Evolutionary conservation across 805 yeast genomes (phyloP).

Genomic region (Lipomyces mesembrius): DNA sequence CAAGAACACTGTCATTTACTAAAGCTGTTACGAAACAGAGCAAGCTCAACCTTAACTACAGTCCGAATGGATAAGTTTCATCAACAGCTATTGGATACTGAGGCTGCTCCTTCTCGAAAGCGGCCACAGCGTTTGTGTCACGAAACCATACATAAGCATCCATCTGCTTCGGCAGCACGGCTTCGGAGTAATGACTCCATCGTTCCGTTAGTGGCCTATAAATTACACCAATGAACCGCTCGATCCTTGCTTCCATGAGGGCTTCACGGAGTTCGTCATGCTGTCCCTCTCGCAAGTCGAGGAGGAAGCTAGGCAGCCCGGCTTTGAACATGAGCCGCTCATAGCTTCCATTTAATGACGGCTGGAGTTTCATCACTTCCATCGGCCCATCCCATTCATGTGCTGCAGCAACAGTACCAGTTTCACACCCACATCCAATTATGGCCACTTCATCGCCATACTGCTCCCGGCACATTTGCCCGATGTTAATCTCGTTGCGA

Average conservation of each 20-base stretch:
- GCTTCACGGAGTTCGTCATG: constrained; percentile 13
- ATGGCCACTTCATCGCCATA: constrained; percentile 7
- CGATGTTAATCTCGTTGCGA: constrained; percentile 8
- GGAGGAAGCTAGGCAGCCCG: constrained; percentile 9
- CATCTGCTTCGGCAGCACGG: constrained; percentile 13
- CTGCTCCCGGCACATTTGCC: constrained; percentile 7
- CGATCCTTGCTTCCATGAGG: constrained; percentile 6
- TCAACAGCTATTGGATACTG: constrained; percentile 1
- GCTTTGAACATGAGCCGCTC: background rate
- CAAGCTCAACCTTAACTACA: background rate
- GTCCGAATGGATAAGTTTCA: constrained; percentile 13
- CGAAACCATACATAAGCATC: constrained; percentile 12
- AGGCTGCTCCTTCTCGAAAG: constrained; percentile 9
- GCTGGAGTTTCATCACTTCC: constrained; percentile 8
- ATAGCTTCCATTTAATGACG: constrained; percentile 4
- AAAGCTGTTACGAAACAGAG: too few species aligned
- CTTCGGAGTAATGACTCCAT: constrained; percentile 14
- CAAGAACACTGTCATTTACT: too few species aligned
- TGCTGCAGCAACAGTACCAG: constrained; percentile 6
- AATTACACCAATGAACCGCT: constrained; percentile 14
- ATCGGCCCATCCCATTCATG: constrained; percentile 11
- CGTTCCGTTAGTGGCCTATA: constrained; percentile 11
- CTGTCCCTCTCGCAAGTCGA: constrained; percentile 12
- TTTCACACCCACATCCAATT: background rate
- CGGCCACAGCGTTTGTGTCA: constrained; percentile 2